Evolutionary conservation across 768 basidiomycete species (phyloP), one percentile per base, ranked within the genome.

Genomic region (Termitomyces sp.): DNA sequence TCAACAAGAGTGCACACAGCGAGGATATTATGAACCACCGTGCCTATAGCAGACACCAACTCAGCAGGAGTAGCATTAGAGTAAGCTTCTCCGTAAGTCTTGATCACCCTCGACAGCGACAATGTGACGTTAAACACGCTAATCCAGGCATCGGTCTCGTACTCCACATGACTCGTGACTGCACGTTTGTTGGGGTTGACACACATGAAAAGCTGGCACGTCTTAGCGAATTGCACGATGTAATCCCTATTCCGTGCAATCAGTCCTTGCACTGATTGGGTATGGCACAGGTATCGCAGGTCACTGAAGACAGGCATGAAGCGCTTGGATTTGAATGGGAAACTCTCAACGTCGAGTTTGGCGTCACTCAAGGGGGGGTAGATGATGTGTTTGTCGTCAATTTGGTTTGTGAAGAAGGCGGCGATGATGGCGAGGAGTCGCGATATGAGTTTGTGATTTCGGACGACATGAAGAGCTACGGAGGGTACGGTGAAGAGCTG

Each of bases 111-210:
- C 6, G 90, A 89, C 26, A 99, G 74, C 34, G 92, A 94, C 10
- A 96, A 82, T 6, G 94, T 94, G 24, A 98, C 89, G 64, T 95
- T 94, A 73, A 98, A 98, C 15, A 97, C 92, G 64, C 88, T 91
- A 60, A 97, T 92, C 96, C 95, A 97, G 20, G 89, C 88, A 62
- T 99, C 97, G 31, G 90, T 89, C 74, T 99, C 97, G 73, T 91
- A 99, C 70, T 98, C 96, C 64, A 99, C 85, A 64, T 98, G 97
- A 52, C 77, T 87, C 29, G 82, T 80, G 5, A 79, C 84, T 20
- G 89, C 92, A 18, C 96, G 84, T 64, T 87, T 86, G 71, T 94
- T 94, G 2, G 94, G 88, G 67, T 96, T 94, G 66, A 98, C 81
- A 62, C 91, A 92, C 84, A 92, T 90, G 77, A 98, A 99, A 45